A percentile compares a stretch with the other conserved stretches of the same genome.
Conservation (phyloP, 1,284 basidiomycete genomes). For the Ustilago xerochloae region DNA sequence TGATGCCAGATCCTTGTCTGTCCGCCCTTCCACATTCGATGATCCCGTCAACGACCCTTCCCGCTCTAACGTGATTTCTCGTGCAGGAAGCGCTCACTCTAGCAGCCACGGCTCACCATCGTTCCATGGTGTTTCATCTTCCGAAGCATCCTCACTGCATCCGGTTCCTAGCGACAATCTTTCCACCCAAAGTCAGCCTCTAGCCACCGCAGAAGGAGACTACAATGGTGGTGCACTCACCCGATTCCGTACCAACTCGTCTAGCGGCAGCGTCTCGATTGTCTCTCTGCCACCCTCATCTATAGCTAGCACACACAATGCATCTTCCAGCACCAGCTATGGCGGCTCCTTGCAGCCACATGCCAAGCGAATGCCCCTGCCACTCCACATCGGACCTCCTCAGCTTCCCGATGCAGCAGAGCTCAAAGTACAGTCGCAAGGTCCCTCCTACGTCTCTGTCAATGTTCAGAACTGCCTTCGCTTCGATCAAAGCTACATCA, state of each 20-base stretch:
- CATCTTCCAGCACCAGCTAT: slow-evolving; percentile 41
- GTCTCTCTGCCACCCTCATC: slow-evolving; percentile 41
- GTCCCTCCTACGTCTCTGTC: slow-evolving; percentile 35
- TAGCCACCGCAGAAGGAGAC: slow-evolving; percentile 12
- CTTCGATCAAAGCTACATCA: slow-evolving; percentile 58
- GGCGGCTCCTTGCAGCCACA: slow-evolving; percentile 19
- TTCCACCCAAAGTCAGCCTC: slow-evolving; percentile 1
- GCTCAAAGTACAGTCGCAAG: slow-evolving; percentile 30
- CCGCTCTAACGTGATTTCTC: slow-evolving; percentile 20
- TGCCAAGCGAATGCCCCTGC: slow-evolving; percentile 9
- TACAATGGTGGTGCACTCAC: slow-evolving; percentile 22
- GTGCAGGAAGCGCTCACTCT: slow-evolving; percentile 33
- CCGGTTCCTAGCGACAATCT: slow-evolving; percentile 2
- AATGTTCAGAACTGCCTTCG: slow-evolving; percentile 36
- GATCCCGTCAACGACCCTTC: slow-evolving; percentile 16
- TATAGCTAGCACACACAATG: slow-evolving; percentile 33
- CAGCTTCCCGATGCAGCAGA: slow-evolving; percentile 33
- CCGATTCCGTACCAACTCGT: slow-evolving; percentile 43
- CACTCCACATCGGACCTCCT: slow-evolving; percentile 28
- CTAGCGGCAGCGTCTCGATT: slow-evolving; percentile 38
- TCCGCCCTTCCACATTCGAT: slow-evolving; percentile 9
- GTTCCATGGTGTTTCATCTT: slow-evolving; percentile 6
- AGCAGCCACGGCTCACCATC: slow-evolving; percentile 35
- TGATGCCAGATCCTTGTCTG: slow-evolving; percentile 17
- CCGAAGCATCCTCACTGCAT: background rate